phyloP scores from a whole-genome alignment of 495 filamentous ascomycete genomes.

The Xanthoparmelia taractica region DNA sequence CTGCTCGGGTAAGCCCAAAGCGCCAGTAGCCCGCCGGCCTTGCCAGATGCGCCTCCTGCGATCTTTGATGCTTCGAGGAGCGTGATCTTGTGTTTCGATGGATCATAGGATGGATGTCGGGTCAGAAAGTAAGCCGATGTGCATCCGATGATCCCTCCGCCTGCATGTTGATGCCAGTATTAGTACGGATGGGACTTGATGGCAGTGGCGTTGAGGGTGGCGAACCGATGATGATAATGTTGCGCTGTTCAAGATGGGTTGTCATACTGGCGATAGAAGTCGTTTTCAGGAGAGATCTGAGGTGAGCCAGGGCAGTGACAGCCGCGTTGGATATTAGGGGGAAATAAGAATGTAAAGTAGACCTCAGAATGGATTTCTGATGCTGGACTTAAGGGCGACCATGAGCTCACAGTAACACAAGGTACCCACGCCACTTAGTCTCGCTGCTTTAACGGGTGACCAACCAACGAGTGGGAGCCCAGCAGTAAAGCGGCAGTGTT shows the following conservation, averaged over 20 bases:
- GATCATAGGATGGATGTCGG: constrained; percentile 76
- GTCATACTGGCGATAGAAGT: not conserved
- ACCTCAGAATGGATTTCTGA: not conserved
- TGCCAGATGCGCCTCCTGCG: constrained; percentile 87
- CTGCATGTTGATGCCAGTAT: constrained; percentile 36
- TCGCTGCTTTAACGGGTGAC: too few relatives aligned
- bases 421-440: too few relatives aligned
- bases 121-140: constrained; percentile 92
- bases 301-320: not conserved
- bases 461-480: too few relatives aligned
- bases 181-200: constrained; percentile 6
- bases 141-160: constrained; percentile 91
- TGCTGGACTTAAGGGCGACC: not conserved
- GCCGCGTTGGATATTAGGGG: not conserved
- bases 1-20: constrained; percentile 86
- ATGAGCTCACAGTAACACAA: not conserved
- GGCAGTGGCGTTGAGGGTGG: constrained; percentile 4
- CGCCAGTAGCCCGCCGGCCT: constrained; percentile 85
- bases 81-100: constrained; percentile 66
- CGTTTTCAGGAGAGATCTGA: not conserved
- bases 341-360: not conserved
- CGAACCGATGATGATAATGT: constrained; percentile 51
- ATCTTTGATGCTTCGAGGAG: constrained; percentile 84
- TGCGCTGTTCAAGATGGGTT: constrained; percentile 36
- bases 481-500: too few relatives aligned